A percentile compares a stretch with the other conserved stretches of the same genome.
phyloP scores from a whole-genome alignment of 2,329 filamentous ascomycete species.

The Pyrenochaeta sp. region DNA sequence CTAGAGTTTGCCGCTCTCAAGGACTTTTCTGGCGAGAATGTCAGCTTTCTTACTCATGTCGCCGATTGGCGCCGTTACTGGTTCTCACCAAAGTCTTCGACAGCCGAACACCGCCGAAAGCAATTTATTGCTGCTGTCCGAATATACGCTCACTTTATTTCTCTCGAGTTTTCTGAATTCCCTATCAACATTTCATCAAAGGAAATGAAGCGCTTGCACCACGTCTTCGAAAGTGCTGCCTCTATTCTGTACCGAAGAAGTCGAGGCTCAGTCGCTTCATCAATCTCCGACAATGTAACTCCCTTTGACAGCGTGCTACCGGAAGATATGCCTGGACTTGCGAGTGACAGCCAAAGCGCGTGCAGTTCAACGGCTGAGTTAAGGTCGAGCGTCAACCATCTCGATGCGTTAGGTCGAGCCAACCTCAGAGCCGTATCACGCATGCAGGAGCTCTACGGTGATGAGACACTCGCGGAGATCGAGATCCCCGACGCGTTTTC shows the following conservation, averaged over 20 bases:
- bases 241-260: constrained; percentile 26
- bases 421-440: constrained; percentile 37
- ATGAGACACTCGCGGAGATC: constrained; percentile 25
- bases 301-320: constrained; percentile 37
- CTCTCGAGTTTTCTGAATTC: constrained; percentile 44
- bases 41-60: constrained; percentile 46
- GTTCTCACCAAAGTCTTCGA: constrained; percentile 30
- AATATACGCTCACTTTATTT: constrained; percentile 47
- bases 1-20: constrained; percentile 45
- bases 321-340: constrained; percentile 10
- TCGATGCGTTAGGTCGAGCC: constrained; percentile 38
- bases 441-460: constrained; percentile 24
- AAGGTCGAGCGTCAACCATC: constrained; percentile 23
- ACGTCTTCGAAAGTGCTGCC: constrained; percentile 36
- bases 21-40: constrained; percentile 47
- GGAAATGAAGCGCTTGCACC: constrained; percentile 38
- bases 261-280: constrained; percentile 23
- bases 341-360: constrained; percentile 21
- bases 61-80: constrained; percentile 45
- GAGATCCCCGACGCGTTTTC: constrained; percentile 35
- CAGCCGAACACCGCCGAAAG: constrained; percentile 29
- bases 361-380: constrained; percentile 28
- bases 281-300: constrained; percentile 31
- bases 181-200: constrained; percentile 46
- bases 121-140: constrained; percentile 42